phyloP scores from a whole-genome alignment of 2,329 filamentous ascomycete species.

The Colletotrichum abscissum region DNA sequence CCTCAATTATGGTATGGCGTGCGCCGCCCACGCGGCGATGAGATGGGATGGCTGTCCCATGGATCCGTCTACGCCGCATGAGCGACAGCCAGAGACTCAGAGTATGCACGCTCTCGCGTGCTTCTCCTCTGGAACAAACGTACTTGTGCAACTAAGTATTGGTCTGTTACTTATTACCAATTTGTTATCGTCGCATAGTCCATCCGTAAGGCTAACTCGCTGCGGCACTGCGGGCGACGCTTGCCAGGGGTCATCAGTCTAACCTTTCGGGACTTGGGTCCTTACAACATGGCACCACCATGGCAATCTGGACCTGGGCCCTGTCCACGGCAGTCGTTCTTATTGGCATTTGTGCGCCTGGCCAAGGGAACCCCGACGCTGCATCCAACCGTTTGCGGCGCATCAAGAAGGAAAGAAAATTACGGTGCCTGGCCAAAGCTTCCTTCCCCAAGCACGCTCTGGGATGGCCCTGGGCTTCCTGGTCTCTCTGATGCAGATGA shows the following conservation, averaged over 20 bases:
- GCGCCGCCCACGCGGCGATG: conserved; percentile 11
- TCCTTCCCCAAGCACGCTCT: conserved; percentile 16
- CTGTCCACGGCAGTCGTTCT: conserved; percentile 30
- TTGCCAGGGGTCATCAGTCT: conserved; percentile 15
- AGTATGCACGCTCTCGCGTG: conserved; percentile 15
- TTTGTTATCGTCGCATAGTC: conserved; percentile 19
- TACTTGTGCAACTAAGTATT: conserved; percentile 1
- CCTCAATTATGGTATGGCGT: neutral
- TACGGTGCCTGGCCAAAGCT: conserved; percentile 32
- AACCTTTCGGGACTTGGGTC: conserved; percentile 30
- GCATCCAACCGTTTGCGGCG: conserved; percentile 17
- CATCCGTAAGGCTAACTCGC: conserved; percentile 32
- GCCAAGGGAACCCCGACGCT: conserved; percentile 7
- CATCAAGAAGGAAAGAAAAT: conserved; percentile 7
- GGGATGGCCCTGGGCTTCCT: neutral
- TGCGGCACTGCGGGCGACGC: conserved; percentile 30
- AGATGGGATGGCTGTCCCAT: conserved; percentile 9
- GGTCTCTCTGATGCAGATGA: conserved; percentile 11
- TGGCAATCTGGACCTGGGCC: conserved; percentile 27
- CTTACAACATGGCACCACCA: conserved; percentile 31
- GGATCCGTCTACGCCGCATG: conserved; percentile 27
- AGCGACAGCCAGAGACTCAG: neutral
- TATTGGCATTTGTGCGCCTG: conserved; percentile 27
- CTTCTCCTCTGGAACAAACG: neutral
- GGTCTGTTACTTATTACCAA: conserved; percentile 23